Evolutionary conservation across 2,329 filamentous ascomycete genomes (phyloP), one percentile per base, ranked within the genome.

Genomic region (Penicillium sp.): DNA sequence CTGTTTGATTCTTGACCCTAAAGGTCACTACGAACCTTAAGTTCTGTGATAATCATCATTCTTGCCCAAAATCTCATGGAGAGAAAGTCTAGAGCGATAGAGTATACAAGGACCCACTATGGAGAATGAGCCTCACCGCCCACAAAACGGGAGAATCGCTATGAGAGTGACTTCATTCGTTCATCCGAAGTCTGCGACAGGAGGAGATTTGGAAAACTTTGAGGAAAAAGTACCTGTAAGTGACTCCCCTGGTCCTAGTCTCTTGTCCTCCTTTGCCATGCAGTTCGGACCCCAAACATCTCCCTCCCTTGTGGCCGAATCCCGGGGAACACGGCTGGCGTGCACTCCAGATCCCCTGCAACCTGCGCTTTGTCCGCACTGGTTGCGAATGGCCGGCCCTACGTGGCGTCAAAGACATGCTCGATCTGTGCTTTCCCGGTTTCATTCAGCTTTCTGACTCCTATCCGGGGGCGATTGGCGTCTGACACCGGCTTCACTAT

Each of bases 351-450:
- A 56, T 60, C 48, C 61, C 59, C 53, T 64, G 63, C 54, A 60
- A 61, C 58, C 48, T 31, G 63, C 63, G 63, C 64, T 66, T 66
- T 64, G 63, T 67, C 64, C 67, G 64, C 65, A 63, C 41, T 33
- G 52, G 55, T 46, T 60, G 59, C 49, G 57, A 61, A 57, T 54
- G 55, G 53, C 60, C 33, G 55, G 53, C 60, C 33, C 57, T 58
- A 55, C 56, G 68, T 68, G 69, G 68, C 68, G 68, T 60, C 63
- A 55, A 61, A 64, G 63, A 66, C 63, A 62, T 59, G 63, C 64
- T 66, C 63, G 60, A 53, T 56, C 66, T 71, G 70, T 68, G 60
- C 60, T 65, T 70, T 70, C 56, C 70, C 69, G 67, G 57, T 62
- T 64, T 69, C 68, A 65, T 63, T 53, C 58, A 56, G 48, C 59